phyloP scores from a whole-genome alignment of 179 eudicot species.

The Drosera spatulata region DNA sequence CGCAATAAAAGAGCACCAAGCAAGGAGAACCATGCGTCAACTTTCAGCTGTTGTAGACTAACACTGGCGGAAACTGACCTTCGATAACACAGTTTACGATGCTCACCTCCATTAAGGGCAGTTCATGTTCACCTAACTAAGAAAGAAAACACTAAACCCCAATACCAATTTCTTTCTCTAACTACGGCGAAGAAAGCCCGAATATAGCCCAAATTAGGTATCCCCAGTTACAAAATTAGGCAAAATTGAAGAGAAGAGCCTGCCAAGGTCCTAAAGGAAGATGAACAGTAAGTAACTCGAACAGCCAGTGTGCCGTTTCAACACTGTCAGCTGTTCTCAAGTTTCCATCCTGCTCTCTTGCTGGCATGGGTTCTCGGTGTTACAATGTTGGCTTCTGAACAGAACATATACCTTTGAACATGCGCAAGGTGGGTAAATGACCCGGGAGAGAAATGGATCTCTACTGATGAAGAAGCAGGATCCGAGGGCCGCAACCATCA shows the following conservation, averaged over 20 bases:
- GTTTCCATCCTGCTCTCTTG: too few species aligned
- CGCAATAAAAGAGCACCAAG: too few species aligned
- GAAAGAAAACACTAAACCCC: constrained; percentile 1
- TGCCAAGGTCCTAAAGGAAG: too few species aligned
- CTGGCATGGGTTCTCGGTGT: too few species aligned
- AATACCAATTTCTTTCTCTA: constrained; percentile 17
- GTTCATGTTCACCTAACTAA: not conserved
- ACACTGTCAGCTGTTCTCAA: too few species aligned
- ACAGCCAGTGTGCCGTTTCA: too few species aligned
- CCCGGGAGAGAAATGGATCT: too few species aligned
- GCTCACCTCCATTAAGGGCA: constrained; percentile 10
- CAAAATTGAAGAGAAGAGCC: not conserved
- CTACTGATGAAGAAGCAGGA: not conserved
- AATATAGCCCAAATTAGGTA: not conserved
- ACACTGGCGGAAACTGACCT: constrained; percentile 16
- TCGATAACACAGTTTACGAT: constrained; percentile 13
- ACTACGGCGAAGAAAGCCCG: not conserved
- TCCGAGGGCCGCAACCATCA: constrained; percentile 1
- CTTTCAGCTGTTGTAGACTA: constrained; percentile 12
- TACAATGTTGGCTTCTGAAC: too few species aligned
- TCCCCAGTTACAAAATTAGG: not conserved
- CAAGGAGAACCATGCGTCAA: not conserved
- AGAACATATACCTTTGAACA: too few species aligned
- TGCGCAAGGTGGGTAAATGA: too few species aligned
- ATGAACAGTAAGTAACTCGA: too few species aligned